A percentile compares a stretch with the other conserved stretches of the same genome.
These are phyloP conservation scores for Dacryopinax spathularia DNA, from an alignment of 768 basidiomycete genomes.

Conservation along the genomic window DNA sequence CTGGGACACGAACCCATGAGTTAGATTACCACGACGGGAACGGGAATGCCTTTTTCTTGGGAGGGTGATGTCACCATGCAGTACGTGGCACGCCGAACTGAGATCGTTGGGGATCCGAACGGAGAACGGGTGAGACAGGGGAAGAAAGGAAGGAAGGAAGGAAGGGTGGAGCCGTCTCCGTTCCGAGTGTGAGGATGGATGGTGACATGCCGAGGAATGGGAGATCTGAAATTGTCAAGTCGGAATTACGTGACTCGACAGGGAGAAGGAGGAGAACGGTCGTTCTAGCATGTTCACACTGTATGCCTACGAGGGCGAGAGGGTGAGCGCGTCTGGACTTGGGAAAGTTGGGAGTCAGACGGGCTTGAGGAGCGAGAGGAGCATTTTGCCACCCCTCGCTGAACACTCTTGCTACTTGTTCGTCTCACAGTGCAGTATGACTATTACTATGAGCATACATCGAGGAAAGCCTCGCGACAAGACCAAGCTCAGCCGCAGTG, in stretches of 20 bases:
- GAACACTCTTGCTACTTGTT: too few relatives aligned
- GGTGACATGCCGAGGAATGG: neutral
- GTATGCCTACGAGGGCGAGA: too few relatives aligned
- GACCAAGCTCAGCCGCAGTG: too few relatives aligned
- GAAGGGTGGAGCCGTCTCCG: neutral
- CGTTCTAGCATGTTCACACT: neutral
- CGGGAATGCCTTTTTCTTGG: too few relatives aligned
- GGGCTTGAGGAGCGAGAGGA: neutral
- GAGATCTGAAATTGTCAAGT: too few relatives aligned
- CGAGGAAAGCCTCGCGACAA: too few relatives aligned
- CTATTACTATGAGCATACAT: too few relatives aligned
- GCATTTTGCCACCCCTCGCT: neutral
- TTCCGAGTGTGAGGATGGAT: neutral
- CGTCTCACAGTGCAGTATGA: too few relatives aligned
- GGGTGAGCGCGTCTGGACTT: too few relatives aligned
- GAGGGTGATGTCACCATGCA: neutral
- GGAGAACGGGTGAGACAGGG: neutral
- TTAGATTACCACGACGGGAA: too few relatives aligned
- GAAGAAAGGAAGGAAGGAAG: neutral
- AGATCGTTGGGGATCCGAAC: neutral
- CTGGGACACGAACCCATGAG: too few relatives aligned
- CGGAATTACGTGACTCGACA: too few relatives aligned
- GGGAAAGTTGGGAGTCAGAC: neutral
- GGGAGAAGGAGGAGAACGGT: neutral
- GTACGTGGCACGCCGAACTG: neutral